phyloP scores from a whole-genome alignment of 257 asterid genomes.

The Vinca minor region DNA sequence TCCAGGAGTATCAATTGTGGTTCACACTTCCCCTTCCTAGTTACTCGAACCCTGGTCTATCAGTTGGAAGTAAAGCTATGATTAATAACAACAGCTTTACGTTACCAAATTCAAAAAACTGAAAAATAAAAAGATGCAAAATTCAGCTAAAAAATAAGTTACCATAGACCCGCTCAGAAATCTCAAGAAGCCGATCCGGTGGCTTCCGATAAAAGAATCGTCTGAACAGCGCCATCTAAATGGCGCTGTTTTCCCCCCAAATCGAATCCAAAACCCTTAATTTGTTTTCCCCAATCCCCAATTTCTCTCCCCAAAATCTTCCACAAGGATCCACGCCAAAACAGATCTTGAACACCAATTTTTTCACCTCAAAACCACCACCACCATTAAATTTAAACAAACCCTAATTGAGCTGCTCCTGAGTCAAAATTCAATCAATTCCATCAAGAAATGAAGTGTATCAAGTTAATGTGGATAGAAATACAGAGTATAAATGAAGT shows the following conservation, averaged over 20 bases:
- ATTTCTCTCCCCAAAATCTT: conserved; percentile 12
- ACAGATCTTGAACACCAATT: conserved; percentile 36
- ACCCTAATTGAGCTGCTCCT: conserved; percentile 13
- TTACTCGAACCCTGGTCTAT: no score
- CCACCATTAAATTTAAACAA: neutral
- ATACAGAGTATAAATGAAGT: conserved; percentile 9
- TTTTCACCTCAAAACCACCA: conserved; percentile 16
- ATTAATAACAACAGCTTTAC: no score
- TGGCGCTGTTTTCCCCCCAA: conserved; percentile 83
- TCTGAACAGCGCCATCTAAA: conserved; percentile 98
- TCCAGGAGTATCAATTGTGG: no score
- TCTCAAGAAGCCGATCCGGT: conserved; percentile 99
- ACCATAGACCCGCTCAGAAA: conserved; percentile 98
- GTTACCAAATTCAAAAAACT: conserved; percentile 4
- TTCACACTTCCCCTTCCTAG: no score
- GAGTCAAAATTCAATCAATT: neutral
- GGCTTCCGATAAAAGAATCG: conserved; percentile 97
- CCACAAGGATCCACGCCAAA: conserved; percentile 25
- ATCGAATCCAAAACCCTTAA: conserved; percentile 58
- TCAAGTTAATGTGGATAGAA: conserved; percentile 6
- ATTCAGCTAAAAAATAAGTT: conserved; percentile 15
- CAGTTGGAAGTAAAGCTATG: no score
- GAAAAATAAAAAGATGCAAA: conserved; percentile 13
- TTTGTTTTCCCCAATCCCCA: conserved; percentile 22
- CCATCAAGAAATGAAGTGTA: conserved; percentile 7